These are phyloP conservation scores for Candida boleticola DNA, from an alignment of 805 yeast species.

Conservation along the genomic window DNA sequence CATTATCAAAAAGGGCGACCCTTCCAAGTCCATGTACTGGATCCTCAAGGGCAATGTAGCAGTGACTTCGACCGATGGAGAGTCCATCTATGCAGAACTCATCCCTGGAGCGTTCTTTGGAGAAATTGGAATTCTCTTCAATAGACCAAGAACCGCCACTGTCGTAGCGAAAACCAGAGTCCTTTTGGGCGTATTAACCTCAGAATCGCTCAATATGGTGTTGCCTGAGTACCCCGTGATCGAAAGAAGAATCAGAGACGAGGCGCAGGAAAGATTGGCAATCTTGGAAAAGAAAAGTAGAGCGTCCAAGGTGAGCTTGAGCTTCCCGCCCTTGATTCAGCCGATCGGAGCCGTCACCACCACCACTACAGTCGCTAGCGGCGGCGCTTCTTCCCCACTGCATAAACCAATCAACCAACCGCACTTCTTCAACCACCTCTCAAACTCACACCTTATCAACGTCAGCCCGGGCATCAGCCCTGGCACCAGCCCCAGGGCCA, in stretches of 20 bases:
- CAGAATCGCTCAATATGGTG: slow-evolving; percentile 57
- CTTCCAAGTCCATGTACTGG: slow-evolving; percentile 78
- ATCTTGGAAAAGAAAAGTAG: slow-evolving; percentile 63
- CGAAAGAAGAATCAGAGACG: slow-evolving; percentile 70
- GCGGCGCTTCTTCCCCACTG: neutral
- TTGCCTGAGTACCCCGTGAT: slow-evolving; percentile 61
- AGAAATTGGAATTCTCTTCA: slow-evolving; percentile 73
- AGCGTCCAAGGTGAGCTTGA: slow-evolving; percentile 35
- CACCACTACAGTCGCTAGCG: neutral
- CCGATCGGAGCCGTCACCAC: neutral
- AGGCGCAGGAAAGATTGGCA: slow-evolving; percentile 74
- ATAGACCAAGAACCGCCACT: slow-evolving; percentile 76
- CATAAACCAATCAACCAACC: neutral
- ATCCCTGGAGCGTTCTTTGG: slow-evolving; percentile 73
- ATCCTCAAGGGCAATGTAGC: slow-evolving; percentile 71
- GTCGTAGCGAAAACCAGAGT: slow-evolving; percentile 70
- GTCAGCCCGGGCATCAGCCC: neutral
- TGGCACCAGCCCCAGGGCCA: neutral
- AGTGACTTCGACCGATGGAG: slow-evolving; percentile 78
- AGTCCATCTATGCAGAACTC: slow-evolving; percentile 68
- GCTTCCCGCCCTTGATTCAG: neutral
- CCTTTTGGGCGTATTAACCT: slow-evolving; percentile 64
- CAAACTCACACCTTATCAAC: neutral
- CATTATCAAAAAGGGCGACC: slow-evolving; percentile 69
- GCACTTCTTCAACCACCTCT: neutral